Base-by-base conservation (phyloP, 176 grass and related monocot genomes). In the Lolium rigidum region DNA sequence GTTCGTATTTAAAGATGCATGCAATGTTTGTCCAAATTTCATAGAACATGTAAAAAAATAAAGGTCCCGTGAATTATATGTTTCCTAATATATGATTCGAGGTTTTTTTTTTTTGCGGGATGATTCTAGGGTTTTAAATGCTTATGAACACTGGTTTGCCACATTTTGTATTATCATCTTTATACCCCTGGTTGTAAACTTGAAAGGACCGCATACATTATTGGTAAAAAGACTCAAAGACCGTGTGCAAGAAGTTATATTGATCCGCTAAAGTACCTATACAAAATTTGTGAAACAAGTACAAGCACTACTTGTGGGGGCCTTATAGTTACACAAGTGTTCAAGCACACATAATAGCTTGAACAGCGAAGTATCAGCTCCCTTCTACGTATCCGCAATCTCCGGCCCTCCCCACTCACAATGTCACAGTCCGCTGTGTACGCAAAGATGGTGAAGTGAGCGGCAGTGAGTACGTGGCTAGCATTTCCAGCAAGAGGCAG, bases 401-500 rank as follows among this genome's bases (percentile, higher is more conserved):
- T 35, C n/a, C 1, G 58, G 11, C 62, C 14, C 49, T 57, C 35
- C 7, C 12, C 50, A 2, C 31, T 50, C 67, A 49, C 1, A 31
- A 49, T 38, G 52, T 80, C 47, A 55, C 55, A 63, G 20, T 24
- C 9, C 52, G 11, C 18, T 58, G 64, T 35, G 64, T 66, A 46
- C 3, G 31, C 31, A 35, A 35, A 35, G 31, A 35, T 35, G 31
- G 31, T 35, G 31, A 35, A 35, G 31, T 35, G 31, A 35, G 1
- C 31, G 11, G n/a, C 17, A 1, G 47, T 7, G 48, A 54, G 24
- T 15, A 28, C 14, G 47, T 76, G 48, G 9, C 80, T 92, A 91
- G 78, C 87, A 94, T 80, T 94, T 94, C 90, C 90, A 94, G 87
- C 78, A 92, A 2, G 93, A 94, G 22, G 89, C 60, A 0, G 93